Base-by-base conservation (phyloP, 225 moss, liverwort and hornwort species). In the Bryum argenteum region DNA sequence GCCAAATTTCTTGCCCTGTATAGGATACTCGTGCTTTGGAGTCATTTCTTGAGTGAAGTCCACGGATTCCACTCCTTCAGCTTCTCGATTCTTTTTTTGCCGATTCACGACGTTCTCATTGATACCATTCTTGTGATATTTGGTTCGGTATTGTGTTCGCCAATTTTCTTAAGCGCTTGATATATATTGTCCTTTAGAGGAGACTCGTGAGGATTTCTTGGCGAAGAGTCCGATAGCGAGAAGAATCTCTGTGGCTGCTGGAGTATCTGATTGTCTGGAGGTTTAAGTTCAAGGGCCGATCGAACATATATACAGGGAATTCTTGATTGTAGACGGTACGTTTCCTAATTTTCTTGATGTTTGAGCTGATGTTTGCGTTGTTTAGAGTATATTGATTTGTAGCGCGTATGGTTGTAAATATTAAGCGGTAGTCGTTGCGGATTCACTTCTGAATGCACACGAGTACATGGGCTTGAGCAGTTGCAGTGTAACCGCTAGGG, bases 351-450 rank as follows among this genome's bases (percentile, higher is more conserved):
- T 47, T 55, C 4, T 20, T 45, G 41, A 47, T 56, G 19, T 43
- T 17, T 5, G 51, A 72, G 63, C 52, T 54, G 24, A 18, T 12
- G 10, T 26, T 41, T 20, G 61, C 47, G 61, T 53, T 8, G 57
- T 76, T 59, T 47, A 11, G 11, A 17, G 22, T 62, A 48, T 62
- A 16, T 58, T 59, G 18, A 10, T 57, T 58, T 48, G 10, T 55
- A 54, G 10, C 18, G 11, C 4, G 1, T 48, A 7, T 38, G 8
- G 16, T 43, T 24, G 23, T 14, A 10, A 48, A 41, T 67, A 39
- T 4, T 26, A 16, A 53, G n/a, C 16, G 51, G 14, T 14, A 12
- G 17, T 61, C 71, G 26, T 41, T 56, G 24, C 21, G 33, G 5
- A 55, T 40, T 48, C 42, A 24, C 19, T 42, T 16, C 45, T 53